Percentiles rank a stretch among this genome's conserved stretches.
Conservation (phyloP, 768 basidiomycete genomes). For the Amylocystis lapponica region DNA sequence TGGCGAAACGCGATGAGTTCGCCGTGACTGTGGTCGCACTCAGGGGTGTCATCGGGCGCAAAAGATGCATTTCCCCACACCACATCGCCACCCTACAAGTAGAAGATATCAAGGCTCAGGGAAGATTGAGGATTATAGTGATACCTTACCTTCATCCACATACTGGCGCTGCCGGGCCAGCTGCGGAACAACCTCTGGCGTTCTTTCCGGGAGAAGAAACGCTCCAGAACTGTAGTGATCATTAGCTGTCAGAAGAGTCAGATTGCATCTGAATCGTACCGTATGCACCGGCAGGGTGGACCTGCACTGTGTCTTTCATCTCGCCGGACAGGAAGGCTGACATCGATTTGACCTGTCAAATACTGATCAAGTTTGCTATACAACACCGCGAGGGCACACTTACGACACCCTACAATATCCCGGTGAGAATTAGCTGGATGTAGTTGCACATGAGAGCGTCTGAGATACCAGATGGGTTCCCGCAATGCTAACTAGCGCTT, state of each 20-base stretch:
- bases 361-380: not conserved
- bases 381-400: constrained; percentile 19
- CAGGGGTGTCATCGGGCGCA: constrained; percentile 74
- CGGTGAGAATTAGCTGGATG: not conserved
- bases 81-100: constrained; percentile 62
- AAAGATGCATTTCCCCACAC: constrained; percentile 75
- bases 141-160: constrained; percentile 82
- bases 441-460: not conserved
- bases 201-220: constrained; percentile 89
- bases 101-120: not conserved
- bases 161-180: constrained; percentile 91
- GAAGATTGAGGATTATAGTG: not conserved
- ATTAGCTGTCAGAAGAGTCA: not conserved
- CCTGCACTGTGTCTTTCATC: constrained; percentile 89
- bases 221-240: constrained; percentile 56
- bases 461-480: constrained; percentile 75
- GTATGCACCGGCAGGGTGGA: constrained; percentile 77
- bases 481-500: constrained; percentile 76
- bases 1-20: constrained; percentile 77
- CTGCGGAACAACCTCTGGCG: constrained; percentile 85
- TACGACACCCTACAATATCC: constrained; percentile 60
- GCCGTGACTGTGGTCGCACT: constrained; percentile 62
- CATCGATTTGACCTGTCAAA: constrained; percentile 81
- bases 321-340: constrained; percentile 92
- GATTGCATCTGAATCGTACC: constrained; percentile 33